These are phyloP conservation scores for Bipolaris zeicola DNA, from an alignment of 2,329 filamentous ascomycete species.

Conservation along the genomic window DNA sequence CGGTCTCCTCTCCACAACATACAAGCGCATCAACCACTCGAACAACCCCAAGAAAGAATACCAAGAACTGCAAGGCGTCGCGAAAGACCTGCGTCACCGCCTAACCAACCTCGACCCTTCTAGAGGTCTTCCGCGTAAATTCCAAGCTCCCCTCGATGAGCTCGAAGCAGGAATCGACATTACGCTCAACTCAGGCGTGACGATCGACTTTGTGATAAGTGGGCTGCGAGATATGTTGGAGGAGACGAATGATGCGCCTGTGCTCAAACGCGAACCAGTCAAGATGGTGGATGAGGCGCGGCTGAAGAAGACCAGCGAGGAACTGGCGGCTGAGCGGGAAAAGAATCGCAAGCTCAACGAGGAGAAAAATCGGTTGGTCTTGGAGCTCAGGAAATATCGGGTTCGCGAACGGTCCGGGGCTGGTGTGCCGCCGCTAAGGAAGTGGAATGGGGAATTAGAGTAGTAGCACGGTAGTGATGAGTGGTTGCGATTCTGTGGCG, in stretches of 20 bases:
- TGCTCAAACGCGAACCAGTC: constrained; percentile 14
- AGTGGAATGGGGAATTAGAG: no score
- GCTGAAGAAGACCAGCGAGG: constrained; percentile 17
- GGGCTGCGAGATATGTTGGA: constrained; percentile 15
- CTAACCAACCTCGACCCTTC: constrained; percentile 20
- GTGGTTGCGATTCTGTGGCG: no score
- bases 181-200: constrained; percentile 17
- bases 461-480: no score
- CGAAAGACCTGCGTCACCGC: constrained; percentile 21
- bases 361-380: constrained; percentile 28
- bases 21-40: no score
- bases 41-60: constrained; percentile 21
- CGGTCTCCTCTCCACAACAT: no score
- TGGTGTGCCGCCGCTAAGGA: no score
- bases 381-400: constrained; percentile 6
- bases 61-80: constrained; percentile 23
- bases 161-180: constrained; percentile 18
- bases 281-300: constrained; percentile 22
- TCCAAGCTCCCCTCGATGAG: constrained; percentile 24
- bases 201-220: constrained; percentile 14
- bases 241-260: constrained; percentile 8
- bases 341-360: constrained; percentile 25
- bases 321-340: constrained; percentile 17
- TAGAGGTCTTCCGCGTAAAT: constrained; percentile 26
- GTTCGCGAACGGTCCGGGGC: no score